Evolutionary conservation across 129 eudicot species (phyloP).

Genomic region (Sambucus nigra): DNA sequence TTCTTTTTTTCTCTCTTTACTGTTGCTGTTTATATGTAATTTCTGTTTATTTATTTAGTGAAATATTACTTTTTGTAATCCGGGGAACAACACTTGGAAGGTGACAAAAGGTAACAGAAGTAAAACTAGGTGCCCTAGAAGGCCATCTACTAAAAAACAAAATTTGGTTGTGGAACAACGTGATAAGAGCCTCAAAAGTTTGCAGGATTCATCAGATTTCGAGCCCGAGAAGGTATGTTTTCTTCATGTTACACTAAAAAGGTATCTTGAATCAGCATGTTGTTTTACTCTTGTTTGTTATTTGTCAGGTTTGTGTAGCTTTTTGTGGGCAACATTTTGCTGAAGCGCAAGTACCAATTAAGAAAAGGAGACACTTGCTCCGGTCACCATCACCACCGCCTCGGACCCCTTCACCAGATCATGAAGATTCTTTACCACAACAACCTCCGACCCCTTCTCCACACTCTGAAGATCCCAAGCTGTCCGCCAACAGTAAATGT

Average conservation of each 20-base stretch:
- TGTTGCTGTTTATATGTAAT: too few relatives aligned
- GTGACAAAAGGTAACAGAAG: constrained; percentile 55
- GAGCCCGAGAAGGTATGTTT: constrained; percentile 55
- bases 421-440: constrained; percentile 8
- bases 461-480: constrained; percentile 17
- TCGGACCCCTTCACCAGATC: constrained; percentile 21
- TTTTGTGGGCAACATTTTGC: constrained; percentile 35
- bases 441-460: constrained; percentile 23
- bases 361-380: constrained; percentile 57
- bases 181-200: constrained; percentile 18
- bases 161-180: constrained; percentile 11
- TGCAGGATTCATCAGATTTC: constrained; percentile 30
- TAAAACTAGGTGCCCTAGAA: constrained; percentile 32
- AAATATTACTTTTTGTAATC: too few relatives aligned
- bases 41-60: too few relatives aligned
- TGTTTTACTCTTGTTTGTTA: neutral
- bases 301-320: constrained; percentile 49
- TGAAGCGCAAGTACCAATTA: constrained; percentile 59
- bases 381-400: constrained; percentile 33
- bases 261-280: neutral
- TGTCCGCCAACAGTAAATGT: constrained; percentile 4
- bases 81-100: too few relatives aligned
- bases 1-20: too few relatives aligned
- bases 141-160: constrained; percentile 17
- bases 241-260: neutral